Base-by-base conservation (phyloP, 1,284 basidiomycete species). In the Pisolithus thermaeus region DNA sequence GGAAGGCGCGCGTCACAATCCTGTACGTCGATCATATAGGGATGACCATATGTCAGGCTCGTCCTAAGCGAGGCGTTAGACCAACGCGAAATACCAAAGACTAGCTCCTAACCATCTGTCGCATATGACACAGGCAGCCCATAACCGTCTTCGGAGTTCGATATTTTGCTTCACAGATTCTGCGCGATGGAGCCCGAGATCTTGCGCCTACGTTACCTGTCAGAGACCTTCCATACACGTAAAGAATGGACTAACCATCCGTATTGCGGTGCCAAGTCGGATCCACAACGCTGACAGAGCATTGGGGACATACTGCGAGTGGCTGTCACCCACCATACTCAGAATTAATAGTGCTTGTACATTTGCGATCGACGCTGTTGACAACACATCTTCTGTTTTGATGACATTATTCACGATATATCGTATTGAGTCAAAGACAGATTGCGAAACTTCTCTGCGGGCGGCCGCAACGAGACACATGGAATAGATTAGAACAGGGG, bases 1-100 rank as follows among this genome's bases (percentile, higher is more conserved):
- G 92, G 92, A 35, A 96, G 73, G 41, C 92, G 83, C 12, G 90
- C 88, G 67, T 97, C 94, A 68, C 94, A 97, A 68, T 97, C 94
- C 58, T 87, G 83, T 3, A 97, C 81, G 66, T 96, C 91, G 58
- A 97, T 93, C 83, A 94, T 88, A 66, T 85, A 87, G 3, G 94
- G 90, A 60, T 90, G 88, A 1, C 90, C 90, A 62, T 88, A 92
- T 36, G 87, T 82, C 40, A 87, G 70, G 65, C 85, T 87, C 51
- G 81, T 78, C 87, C 87, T 90, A 62, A 23, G 55, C 46, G 42
- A 27, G 48, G 48, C 20, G 52, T 58, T 42, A 51, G 59, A 49
- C 44, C 46, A 47, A 42, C n/a, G 23, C 35, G 44, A 36, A 23
- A 38, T 45, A 46, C 50, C 49, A 42, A 32, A 22, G 47, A 50